Percentiles rank a stretch among this genome's conserved stretches.
phyloP scores from a whole-genome alignment of 352 stramenopile genomes.

The Globisporangium nodosum region DNA sequence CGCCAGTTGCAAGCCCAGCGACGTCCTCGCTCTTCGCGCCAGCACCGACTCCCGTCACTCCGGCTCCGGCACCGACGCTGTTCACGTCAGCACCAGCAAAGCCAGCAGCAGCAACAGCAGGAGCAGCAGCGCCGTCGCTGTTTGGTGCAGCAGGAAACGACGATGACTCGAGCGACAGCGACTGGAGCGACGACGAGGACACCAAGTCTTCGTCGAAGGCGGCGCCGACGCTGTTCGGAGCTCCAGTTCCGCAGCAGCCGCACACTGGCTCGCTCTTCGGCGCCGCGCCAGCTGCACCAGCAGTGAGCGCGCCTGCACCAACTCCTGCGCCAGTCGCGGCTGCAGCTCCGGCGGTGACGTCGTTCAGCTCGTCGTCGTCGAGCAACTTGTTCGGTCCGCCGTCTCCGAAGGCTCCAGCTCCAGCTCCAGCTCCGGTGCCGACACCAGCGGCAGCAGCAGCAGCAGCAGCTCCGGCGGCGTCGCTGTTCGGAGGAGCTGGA shows the following conservation, averaged over 20 bases:
- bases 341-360: neutral
- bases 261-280: neutral
- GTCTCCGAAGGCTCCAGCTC: neutral
- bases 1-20: slow-evolving; percentile 9
- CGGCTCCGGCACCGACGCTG: slow-evolving; percentile 3
- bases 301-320: neutral
- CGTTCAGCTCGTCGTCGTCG: neutral
- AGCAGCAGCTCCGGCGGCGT: slow-evolving; percentile 1
- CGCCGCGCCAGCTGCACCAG: slow-evolving; percentile 6
- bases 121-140: slow-evolving; percentile 12
- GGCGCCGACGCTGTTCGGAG: slow-evolving; percentile 26
- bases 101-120: too few species aligned
- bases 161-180: slow-evolving; percentile 52
- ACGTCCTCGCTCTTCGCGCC: neutral
- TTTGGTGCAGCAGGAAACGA: slow-evolving; percentile 29
- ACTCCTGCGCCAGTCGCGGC: neutral
- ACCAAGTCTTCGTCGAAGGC: slow-evolving; percentile 14
- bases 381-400: neutral
- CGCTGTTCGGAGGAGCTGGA: slow-evolving; percentile 14
- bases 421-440: neutral
- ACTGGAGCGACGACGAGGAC: slow-evolving; percentile 56
- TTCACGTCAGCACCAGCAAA: slow-evolving; percentile 2
- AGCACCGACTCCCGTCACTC: neutral
- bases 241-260: neutral
- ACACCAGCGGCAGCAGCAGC: too few species aligned